Percentiles rank a stretch among this genome's conserved stretches.
These are phyloP conservation scores for Clavaria fumosa DNA, from an alignment of 768 basidiomycete genomes.

Conservation along the genomic window DNA sequence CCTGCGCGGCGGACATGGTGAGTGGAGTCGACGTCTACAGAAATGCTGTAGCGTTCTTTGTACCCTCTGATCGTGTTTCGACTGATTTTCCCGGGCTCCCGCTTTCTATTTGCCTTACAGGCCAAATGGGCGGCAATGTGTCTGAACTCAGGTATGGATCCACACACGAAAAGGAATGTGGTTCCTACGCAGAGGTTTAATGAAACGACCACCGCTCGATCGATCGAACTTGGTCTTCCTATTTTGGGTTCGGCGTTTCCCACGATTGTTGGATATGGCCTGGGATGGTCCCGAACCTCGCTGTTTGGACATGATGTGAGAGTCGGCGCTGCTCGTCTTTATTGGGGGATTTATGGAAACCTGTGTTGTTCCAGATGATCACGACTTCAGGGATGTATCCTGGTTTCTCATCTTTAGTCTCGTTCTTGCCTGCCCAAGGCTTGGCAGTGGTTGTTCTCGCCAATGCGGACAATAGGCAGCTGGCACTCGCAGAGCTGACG, in stretches of 20 bases:
- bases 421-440: slow-evolving; percentile 21
- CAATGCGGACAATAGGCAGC: slow-evolving; percentile 14
- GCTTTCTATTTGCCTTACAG: slow-evolving; percentile 13
- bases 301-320: slow-evolving; percentile 27
- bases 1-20: slow-evolving; percentile 28
- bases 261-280: slow-evolving; percentile 24
- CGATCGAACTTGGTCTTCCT: slow-evolving; percentile 11
- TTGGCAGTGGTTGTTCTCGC: slow-evolving; percentile 23
- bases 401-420: slow-evolving; percentile 18
- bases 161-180: slow-evolving; percentile 17
- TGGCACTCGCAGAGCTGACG: slow-evolving; percentile 6
- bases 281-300: slow-evolving; percentile 27
- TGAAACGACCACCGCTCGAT: slow-evolving; percentile 19
- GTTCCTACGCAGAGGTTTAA: slow-evolving; percentile 19
- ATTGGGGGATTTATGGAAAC: neutral
- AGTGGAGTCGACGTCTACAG: too few relatives aligned
- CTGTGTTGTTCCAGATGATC: slow-evolving; percentile 16
- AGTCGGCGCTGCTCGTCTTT: too few relatives aligned
- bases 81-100: too few relatives aligned
- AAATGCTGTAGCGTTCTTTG: too few relatives aligned
- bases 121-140: slow-evolving; percentile 23
- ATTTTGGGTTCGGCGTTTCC: slow-evolving; percentile 8
- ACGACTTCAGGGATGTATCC: slow-evolving; percentile 21
- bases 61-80: too few relatives aligned
- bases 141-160: slow-evolving; percentile 20